phyloP scores from a whole-genome alignment of 495 filamentous ascomycete genomes.

The Podospora pseudopauciseta region DNA sequence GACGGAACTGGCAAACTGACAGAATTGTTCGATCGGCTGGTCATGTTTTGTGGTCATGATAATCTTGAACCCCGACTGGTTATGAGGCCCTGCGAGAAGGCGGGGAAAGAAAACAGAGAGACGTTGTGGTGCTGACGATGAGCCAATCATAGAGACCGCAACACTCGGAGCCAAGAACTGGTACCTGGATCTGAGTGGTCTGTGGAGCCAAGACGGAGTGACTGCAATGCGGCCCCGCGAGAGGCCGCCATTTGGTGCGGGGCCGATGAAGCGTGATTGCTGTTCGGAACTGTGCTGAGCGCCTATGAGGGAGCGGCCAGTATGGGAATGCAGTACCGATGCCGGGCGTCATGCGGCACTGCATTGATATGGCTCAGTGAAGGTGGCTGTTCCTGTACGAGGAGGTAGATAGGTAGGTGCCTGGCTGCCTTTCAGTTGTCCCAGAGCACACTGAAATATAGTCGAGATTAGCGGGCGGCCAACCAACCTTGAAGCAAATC shows the following conservation, averaged over 20 bases:
- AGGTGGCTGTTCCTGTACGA: neutral
- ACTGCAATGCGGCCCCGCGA: neutral
- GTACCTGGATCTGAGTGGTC: neutral
- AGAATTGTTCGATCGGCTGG: neutral
- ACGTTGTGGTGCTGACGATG: neutral
- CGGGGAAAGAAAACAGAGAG: neutral
- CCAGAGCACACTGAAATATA: too few species aligned
- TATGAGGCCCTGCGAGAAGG: neutral
- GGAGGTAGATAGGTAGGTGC: neutral
- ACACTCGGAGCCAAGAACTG: constrained; percentile 1
- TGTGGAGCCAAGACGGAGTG: neutral
- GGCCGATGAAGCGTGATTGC: neutral
- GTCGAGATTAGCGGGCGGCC: too few species aligned
- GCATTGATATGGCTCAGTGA: neutral
- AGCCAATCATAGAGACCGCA: neutral
- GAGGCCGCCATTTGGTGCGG: constrained; percentile 14
- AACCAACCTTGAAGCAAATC: neutral
- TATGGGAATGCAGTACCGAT: too few species aligned
- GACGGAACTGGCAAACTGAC: neutral
- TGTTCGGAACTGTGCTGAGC: neutral
- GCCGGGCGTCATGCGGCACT: neutral
- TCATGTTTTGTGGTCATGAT: neutral
- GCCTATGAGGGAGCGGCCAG: neutral
- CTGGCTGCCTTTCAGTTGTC: neutral
- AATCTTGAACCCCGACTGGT: neutral